Conservation (phyloP, 2,329 filamentous ascomycete genomes). For the Myotisia sp. region DNA sequence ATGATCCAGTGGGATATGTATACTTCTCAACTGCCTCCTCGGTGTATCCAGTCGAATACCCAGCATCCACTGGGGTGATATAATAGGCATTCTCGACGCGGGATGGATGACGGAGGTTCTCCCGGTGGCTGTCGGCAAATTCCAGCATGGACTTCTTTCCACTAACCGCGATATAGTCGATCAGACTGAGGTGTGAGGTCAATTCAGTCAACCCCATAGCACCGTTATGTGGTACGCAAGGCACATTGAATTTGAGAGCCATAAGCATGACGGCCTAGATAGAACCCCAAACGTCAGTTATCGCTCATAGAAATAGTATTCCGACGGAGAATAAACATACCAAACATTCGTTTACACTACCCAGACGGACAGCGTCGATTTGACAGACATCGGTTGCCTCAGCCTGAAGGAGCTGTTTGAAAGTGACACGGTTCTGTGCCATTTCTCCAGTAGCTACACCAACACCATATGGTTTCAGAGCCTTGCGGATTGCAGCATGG, state of each 20-base stretch:
- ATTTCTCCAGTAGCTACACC: conserved; percentile 87
- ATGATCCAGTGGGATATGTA: conserved; percentile 19
- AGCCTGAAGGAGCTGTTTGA: conserved; percentile 74
- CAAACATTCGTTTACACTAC: conserved; percentile 81
- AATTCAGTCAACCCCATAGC: conserved; percentile 87
- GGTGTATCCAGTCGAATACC: conserved; percentile 42
- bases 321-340: too few relatives aligned
- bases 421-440: conserved; percentile 88
- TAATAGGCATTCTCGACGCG: conserved; percentile 76
- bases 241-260: conserved; percentile 53
- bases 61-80: conserved; percentile 66
- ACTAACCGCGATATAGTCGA: conserved; percentile 78
- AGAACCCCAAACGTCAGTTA: too few relatives aligned
- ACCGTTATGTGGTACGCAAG: conserved; percentile 77
- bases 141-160: conserved; percentile 72
- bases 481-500: conserved; percentile 71
- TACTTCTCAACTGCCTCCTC: conserved; percentile 20
- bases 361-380: conserved; percentile 78
- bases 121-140: conserved; percentile 85
- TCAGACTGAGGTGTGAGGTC: conserved; percentile 81
- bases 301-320: too few relatives aligned
- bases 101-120: conserved; percentile 76
- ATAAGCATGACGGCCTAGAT: conserved; percentile 83
- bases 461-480: conserved; percentile 50
- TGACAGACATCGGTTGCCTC: conserved; percentile 79